Evolutionary conservation across 164 flowering plant genomes (phyloP).

Genomic region (Sextonia rubra): DNA sequence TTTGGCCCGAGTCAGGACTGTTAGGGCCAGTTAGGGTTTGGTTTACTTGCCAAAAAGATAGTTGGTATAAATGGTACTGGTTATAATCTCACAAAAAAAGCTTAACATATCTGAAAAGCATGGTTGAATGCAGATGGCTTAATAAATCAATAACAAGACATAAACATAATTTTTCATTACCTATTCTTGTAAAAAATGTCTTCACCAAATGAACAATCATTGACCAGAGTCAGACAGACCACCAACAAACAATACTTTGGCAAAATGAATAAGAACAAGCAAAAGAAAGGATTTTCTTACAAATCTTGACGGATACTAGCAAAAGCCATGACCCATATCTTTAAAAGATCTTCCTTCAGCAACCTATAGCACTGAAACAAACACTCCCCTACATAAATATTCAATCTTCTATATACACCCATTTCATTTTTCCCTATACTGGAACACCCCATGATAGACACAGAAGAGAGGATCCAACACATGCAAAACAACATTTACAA

Average conservation of each 20-base stretch:
- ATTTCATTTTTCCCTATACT: not conserved
- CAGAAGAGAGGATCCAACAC: not conserved
- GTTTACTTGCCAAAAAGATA: no score
- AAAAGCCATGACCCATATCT: slow-evolving; percentile 1
- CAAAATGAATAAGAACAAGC: slow-evolving; percentile 1
- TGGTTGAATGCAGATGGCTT: no score
- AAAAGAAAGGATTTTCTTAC: not conserved
- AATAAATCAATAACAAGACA: no score
- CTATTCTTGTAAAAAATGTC: not conserved
- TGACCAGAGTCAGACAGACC: not conserved
- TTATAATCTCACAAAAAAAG: no score
- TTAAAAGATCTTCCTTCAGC: not conserved
- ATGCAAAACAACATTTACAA: slow-evolving; percentile 4
- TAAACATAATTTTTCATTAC: not conserved
- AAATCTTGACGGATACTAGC: not conserved
- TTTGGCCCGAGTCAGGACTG: no score
- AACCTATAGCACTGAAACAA: not conserved
- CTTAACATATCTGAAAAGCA: no score
- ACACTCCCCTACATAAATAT: not conserved
- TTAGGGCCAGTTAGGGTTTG: no score
- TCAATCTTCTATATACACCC: not conserved
- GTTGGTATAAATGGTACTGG: no score
- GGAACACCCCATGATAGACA: not conserved
- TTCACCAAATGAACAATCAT: not conserved
- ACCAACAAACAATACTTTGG: not conserved